Base-by-base conservation (phyloP, 2,329 filamentous ascomycete species). In the Zasmidium citrigriseum region DNA sequence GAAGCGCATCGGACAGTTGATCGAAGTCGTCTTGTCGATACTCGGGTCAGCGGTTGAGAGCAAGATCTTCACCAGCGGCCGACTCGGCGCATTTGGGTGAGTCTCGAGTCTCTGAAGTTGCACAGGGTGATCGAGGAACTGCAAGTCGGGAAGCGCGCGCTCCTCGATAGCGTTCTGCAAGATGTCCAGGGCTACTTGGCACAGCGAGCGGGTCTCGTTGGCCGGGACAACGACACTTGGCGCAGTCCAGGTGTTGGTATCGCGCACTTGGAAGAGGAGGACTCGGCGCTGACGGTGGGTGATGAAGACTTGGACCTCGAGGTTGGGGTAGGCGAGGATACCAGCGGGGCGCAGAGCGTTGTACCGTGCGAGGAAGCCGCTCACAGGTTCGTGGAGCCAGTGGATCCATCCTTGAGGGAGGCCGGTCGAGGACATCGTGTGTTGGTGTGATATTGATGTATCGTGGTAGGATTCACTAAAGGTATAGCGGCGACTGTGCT, bases 111-210 rank as follows among this genome's bases (percentile, higher is more conserved):
- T n/a, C 7, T 11, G 34, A 11, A 4, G 4, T 16, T 7, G 7
- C 5, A 11, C 18, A 4, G 16, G 12, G 16, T 41, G 34, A 29
- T 52, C 50, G 20, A 45, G 50, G 38, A 52, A 52, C 34, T 52
- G 50, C 18, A 52, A 22, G 11, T 52, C 50, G 22, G 23, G 18
- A 4, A 52, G 16, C 4, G 20, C 18, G 20, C 50, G 27, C 34
- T 52, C 50, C 34, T 52, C 50, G 50, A 52, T 52, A 20, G 27
- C 27, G 22, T 52, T 29, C 12, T 25, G n/a, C 18, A 52, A 22
- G 18, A 52, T 34, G n/a, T 38, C 22, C n/a, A 52, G 27, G 7
- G 29, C 29, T 4, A 41, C 14, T 4, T 41, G 12, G 34, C 34
- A 9, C 7, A 41, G 34, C 5, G 14, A n/a, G 7, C 34, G 34